Base-by-base conservation (phyloP, 306 rosid genomes). In the Sicyos baderoa region DNA sequence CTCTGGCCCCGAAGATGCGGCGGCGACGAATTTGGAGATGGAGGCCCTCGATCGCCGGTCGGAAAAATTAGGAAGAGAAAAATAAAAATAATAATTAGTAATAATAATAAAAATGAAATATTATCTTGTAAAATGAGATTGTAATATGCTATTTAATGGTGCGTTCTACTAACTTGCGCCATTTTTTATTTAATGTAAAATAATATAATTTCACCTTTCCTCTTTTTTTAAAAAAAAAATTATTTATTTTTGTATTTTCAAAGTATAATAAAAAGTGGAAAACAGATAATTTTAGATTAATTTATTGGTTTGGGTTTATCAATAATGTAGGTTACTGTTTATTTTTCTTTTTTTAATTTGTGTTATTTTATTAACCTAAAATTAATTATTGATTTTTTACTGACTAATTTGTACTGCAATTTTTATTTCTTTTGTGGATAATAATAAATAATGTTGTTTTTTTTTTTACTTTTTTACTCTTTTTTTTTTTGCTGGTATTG, bases 21-120 rank as follows among this genome's bases (percentile, higher is more conserved):
- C 85, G 85, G 85, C 80, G 77, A 77, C 16, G 76, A 79, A 86
- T 72, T 48, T 67, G 75, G 79, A 77, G 74, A 72, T 65, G 76
- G 79, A 76, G 79, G 84, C 2, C 40, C 40, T 35, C 40, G 40
- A 79, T 75, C 63, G 85, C 79, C 75, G 86, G 81, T 84, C 83
- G 80, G 82, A 73, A 73, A 73, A 65, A 67, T 47, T 67, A 47
- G 72, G 7, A 19, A 54, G 72, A 67, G 72, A 48, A 67, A 59
- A 50, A n/a, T n/a, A 44, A 64, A 55, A 44, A 25, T 25, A 25
- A 56, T 19, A 47, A 67, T 67, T 67, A 67, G 56, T 47, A 68
- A 49, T 68, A 70, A 53, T 70, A 70, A 70, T 54, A 70, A 54
- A 37, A 70, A 70, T 70, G 74, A 56, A 65, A 67, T 67, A 67